Percentiles rank a stretch among this genome's conserved stretches.
phyloP scores from a whole-genome alignment of 352 stramenopile species.

The Blastocystis hominis region DNA sequence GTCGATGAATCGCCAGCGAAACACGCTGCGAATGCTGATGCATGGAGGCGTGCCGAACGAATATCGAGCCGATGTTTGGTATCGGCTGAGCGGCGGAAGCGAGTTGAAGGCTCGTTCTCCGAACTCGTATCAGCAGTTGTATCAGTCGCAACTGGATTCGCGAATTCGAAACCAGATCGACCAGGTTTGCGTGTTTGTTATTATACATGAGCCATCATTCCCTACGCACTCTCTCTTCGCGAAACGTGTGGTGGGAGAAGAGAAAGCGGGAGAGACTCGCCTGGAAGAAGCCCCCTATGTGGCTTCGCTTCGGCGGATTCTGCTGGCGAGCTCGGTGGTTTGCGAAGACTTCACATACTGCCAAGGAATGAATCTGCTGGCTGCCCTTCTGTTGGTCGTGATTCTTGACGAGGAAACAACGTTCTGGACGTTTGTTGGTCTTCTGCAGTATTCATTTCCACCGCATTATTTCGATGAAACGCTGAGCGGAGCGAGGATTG shows the following conservation, averaged over 20 bases:
- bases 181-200: neutral
- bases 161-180: neutral
- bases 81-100: constrained; percentile 1
- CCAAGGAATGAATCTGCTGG: constrained; percentile 48
- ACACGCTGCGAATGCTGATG: neutral
- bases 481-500: neutral
- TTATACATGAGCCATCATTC: neutral
- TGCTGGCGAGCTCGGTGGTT: neutral
- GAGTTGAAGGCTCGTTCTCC: neutral
- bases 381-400: neutral
- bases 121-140: constrained; percentile 7
- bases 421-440: constrained; percentile 20
- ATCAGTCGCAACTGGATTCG: neutral
- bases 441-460: constrained; percentile 22
- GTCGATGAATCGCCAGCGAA: neutral
- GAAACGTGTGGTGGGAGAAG: neutral
- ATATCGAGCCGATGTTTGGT: constrained; percentile 10
- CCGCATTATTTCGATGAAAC: neutral
- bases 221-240: constrained; percentile 24
- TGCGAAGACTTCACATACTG: constrained; percentile 18
- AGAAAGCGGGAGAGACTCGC: no score
- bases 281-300: neutral
- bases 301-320: neutral
- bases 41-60: neutral
- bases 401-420: constrained; percentile 23